Percentiles rank a stretch among this genome's conserved stretches.
phyloP scores from a whole-genome alignment of 192 early-diverging fungal species.

The Umbelopsis ramanniana region DNA sequence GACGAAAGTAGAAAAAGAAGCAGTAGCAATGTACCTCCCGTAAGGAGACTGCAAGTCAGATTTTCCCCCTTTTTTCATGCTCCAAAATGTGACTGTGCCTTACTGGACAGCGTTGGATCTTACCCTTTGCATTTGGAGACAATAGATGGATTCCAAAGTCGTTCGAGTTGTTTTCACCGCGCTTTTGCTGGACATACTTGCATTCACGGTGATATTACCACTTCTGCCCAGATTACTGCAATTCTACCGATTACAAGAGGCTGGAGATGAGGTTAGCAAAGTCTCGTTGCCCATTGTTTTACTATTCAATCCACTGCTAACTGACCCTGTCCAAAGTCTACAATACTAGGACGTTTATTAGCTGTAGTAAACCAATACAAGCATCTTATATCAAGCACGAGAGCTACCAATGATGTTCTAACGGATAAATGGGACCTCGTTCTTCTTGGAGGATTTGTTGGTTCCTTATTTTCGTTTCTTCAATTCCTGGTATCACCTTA shows the following conservation, averaged over 20 bases:
- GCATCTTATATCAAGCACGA: slow-evolving; percentile 21
- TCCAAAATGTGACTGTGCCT: neutral
- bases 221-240: slow-evolving; percentile 90
- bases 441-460: slow-evolving; percentile 88
- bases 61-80: too few species aligned
- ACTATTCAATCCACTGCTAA: neutral
- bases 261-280: slow-evolving; percentile 56
- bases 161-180: slow-evolving; percentile 78
- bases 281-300: neutral
- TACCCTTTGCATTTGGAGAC: neutral
- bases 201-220: slow-evolving; percentile 97
- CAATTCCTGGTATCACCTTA: slow-evolving; percentile 87
- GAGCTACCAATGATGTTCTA: neutral
- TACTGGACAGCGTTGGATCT: neutral
- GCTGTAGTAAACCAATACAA: slow-evolving; percentile 39
- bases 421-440: slow-evolving; percentile 70
- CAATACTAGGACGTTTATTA: slow-evolving; percentile 34
- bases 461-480: slow-evolving; percentile 92
- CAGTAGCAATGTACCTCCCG: too few species aligned
- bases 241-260: slow-evolving; percentile 77
- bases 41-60: too few species aligned
- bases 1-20: too few species aligned
- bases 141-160: slow-evolving; percentile 12
- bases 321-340: slow-evolving; percentile 11
- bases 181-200: slow-evolving; percentile 92